Base-by-base conservation (phyloP, 2,329 filamentous ascomycete species). In the Ceratocystis eucalypticola region DNA sequence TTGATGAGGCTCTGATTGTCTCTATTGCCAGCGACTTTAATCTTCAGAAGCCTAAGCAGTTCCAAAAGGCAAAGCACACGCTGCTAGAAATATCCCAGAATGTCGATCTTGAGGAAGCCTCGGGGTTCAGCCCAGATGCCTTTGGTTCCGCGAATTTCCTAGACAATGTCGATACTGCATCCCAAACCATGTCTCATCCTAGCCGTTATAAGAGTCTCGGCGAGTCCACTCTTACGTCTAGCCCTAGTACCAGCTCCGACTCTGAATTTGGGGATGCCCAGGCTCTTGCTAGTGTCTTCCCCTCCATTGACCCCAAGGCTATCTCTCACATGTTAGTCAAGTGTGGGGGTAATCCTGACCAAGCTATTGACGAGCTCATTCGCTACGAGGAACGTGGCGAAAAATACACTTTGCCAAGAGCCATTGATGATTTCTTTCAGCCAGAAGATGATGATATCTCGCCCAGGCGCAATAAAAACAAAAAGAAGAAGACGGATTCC, bases 401-500 rank as follows among this genome's bases (percentile, higher is more conserved):
- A 28, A 46, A 41, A 5, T 67, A 62, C 37, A 41, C 64, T 17
- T 78, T 82, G 1, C 77, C 80, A 1, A 93, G 88, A 72, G 89
- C 91, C 0, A 79, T 96, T n/a, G 91, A 96, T 67, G 91, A 84
- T 0, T 96, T 96, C 72, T 85, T 84, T 25, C 80, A 84, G 48
- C 80, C 80, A 0, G 80, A 84, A 17, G 75, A 79, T 17, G 74
- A 76, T 0, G 73, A 44, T n/a, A n/a, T 7, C 0, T 72, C 5
- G 20, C 20, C 15, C 72, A 68, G 64, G 22, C 68, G 69, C 5
- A 72, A 69, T 33, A 79, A 77, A 68, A 74, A 72, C 44, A 80
- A 77, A 69, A 75, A 72, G 67, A 77, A 76, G 48, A 72, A 72
- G 67, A 75, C 74, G 67, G 70, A 50, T 68, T 25, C 62, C 64